Evolutionary conservation across 495 filamentous ascomycete species (phyloP), one percentile per base, ranked within the genome.

Genomic region (Aspergillus egyptiacus): DNA sequence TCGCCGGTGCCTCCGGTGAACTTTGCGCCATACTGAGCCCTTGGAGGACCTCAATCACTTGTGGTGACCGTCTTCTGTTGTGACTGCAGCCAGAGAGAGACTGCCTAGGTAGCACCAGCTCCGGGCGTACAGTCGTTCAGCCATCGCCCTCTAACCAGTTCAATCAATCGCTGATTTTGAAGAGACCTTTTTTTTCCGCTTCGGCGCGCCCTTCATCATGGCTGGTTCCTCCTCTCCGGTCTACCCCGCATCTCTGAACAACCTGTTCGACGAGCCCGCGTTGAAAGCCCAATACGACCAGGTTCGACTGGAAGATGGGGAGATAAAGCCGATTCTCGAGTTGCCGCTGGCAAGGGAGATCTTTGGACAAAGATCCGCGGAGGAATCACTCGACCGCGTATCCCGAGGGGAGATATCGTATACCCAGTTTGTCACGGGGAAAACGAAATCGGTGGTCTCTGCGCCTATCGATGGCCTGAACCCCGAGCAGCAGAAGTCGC

Each of bases 261-360:
- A 62, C 22, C 46, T 68, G 31, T 74, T 65, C 45, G 63, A 67
- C 20, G 56, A 56, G 11, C 27, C 52, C 4, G 48, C 58, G 13
- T 50, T 64, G 17, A 62, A 62, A 19, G 55, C 55, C 19, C 62
- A 59, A 38, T 68, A 67, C 51, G 68, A 73, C 22, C 64, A 67
- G 11, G 52, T 74, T 42, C 61, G 55, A 31, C 54, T 73, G 33
- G 58, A 60, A 23, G 67, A 70, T 22, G 55, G 59, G 11, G 61
- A 67, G 49, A 62, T 68, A 23, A 46, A 66, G 22, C 62, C 64
- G 2, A 59, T 71, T 17, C 47, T 75, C 40, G 59, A 70, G 43
- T 53, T 67, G 43, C 66, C 70, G 11, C 55, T 73, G 6, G 67
- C 70, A 27, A 60, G 65, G 31, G 50, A 51, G 14, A 19, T 75